Base-by-base conservation (phyloP, 371 early-diverging fungal genomes). In the Mucor racemosus region DNA sequence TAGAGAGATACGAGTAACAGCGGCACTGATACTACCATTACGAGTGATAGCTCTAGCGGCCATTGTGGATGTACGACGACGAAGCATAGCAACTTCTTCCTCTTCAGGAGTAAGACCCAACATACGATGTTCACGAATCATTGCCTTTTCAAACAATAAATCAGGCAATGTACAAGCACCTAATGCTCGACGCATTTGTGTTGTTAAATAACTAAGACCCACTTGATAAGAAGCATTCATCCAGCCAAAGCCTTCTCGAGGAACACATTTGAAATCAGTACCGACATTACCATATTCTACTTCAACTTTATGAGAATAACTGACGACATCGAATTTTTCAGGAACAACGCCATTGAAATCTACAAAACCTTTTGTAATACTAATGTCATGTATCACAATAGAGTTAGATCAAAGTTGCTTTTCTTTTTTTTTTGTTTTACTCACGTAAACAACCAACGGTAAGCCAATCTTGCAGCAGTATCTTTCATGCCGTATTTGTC, bases 211-310 rank as follows among this genome's bases (percentile, higher is more conserved):
- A 5, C 84, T 83, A 38, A 96, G 76, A 7, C 97, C 97, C 11
- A 95, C 87, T 78, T 95, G 92, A 75, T 90, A 94, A 5, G 90
- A 91, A 1, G 97, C 93, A 74, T 98, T 98, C 98, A 98, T 97
- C 99, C 99, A 98, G 11, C 98, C 99, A 78, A 98, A 98, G 0
- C 99, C 99, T 84, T 97, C 97, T 15, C 94, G 86, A 0, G 95
- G 93, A 17, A 98, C 93, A 71, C 86, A 92, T 76, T 96, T 94
- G 84, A 97, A 97, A 72, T 97, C 98, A 0, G 88, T 86, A 4
- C 99, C 99, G 0, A 97, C 95, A 65, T 95, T 94, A 58, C 97
- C 97, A 69, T 97, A 97, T 82, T 98, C 99, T 7, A 97, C 99
- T 62, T 96, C 84, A 15, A 97, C 92, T 35, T 85, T 84, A 77